Conservation (phyloP, 352 stramenopile species). For the Globisporangium rhizosaccharum region DNA sequence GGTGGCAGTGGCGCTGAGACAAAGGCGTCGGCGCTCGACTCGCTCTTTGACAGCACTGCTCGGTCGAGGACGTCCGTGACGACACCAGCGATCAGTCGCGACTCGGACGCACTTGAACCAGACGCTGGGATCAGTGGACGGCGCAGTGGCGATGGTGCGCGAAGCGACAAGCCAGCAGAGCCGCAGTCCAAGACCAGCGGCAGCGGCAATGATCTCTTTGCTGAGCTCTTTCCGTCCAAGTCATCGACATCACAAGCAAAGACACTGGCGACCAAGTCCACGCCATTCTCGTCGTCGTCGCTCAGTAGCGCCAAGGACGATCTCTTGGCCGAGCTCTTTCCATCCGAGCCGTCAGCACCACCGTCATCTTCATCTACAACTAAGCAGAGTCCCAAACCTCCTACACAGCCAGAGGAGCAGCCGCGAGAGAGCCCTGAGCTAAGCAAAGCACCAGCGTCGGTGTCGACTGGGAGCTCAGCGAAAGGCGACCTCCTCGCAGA, state of each 20-base stretch:
- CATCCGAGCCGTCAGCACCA: background rate
- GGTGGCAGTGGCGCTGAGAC: background rate
- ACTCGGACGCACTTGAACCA: background rate
- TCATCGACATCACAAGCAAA: background rate
- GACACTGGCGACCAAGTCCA: background rate
- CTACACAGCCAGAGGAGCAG: background rate
- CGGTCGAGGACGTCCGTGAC: background rate
- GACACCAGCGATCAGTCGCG: too few relatives aligned
- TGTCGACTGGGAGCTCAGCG: background rate
- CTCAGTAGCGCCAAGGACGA: conserved; percentile 7
- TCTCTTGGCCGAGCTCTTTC: conserved; percentile 8
- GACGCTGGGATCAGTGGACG: background rate
- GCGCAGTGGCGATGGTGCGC: background rate
- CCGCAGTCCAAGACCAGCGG: conserved; percentile 3
- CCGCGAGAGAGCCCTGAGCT: background rate
- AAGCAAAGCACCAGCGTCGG: background rate
- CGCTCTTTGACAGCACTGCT: conserved; percentile 17
- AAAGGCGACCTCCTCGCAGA: conserved; percentile 12
- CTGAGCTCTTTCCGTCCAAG: conserved; percentile 28
- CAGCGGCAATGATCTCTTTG: conserved; percentile 32
- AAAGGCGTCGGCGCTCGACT: conserved; percentile 14
- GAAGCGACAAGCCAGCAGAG: background rate
- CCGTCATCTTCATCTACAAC: background rate
- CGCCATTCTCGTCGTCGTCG: background rate
- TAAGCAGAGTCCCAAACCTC: background rate